Percentiles rank a stretch among this genome's conserved stretches.
phyloP scores from a whole-genome alignment of 768 basidiomycete species.

The Hericium erinaceus region DNA sequence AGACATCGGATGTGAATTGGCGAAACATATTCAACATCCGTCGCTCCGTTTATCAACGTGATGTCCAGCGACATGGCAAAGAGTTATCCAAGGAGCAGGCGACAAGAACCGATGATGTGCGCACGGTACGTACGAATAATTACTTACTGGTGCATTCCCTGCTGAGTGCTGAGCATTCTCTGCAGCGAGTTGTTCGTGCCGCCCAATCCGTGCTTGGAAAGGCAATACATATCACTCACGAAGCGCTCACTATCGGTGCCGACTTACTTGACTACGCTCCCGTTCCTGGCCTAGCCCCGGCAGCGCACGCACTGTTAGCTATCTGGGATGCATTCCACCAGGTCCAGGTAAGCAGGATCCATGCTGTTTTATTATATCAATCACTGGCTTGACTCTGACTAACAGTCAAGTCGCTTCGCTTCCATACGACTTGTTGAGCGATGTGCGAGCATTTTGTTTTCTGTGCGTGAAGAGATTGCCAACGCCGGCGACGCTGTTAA shows the following conservation, averaged over 20 bases:
- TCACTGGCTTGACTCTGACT: background rate
- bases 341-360: background rate
- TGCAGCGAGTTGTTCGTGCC: background rate
- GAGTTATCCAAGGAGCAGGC: no score
- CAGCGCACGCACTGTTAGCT: background rate
- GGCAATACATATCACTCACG: background rate
- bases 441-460: constrained; percentile 59
- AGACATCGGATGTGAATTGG: no score
- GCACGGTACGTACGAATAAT: no score
- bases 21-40: no score
- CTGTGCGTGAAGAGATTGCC: constrained; percentile 50
- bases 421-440: constrained; percentile 66
- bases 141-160: no score
- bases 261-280: background rate
- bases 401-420: constrained; percentile 55
- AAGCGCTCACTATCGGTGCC: background rate
- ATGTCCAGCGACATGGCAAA: no score
- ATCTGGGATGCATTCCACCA: background rate
- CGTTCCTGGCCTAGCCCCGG: background rate
- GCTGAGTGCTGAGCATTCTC: no score
- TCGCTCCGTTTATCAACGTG: no score
- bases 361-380: background rate
- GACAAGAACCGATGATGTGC: no score
- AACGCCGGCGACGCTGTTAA: constrained; percentile 44
- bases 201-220: background rate